Evolutionary conservation across 1,284 basidiomycete species (phyloP).

Genomic region (Leccinum griseonigrum): DNA sequence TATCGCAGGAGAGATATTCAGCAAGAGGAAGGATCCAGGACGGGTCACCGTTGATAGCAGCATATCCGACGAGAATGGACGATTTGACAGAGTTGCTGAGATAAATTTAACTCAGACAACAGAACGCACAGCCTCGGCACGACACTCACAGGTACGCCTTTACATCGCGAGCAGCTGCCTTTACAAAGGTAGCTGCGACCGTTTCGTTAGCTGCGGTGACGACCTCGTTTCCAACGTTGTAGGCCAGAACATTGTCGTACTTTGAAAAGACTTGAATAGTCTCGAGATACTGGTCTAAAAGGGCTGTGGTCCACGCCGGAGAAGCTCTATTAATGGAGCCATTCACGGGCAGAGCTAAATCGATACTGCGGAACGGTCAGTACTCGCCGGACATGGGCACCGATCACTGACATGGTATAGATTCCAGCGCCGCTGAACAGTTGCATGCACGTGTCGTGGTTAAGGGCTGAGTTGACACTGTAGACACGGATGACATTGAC

Average conservation of each 20-base stretch:
- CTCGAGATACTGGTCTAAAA: constrained; percentile 75
- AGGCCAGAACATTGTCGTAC: constrained; percentile 82
- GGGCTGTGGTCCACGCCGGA: constrained; percentile 81
- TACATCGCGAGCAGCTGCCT: constrained; percentile 86
- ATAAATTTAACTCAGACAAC: background rate
- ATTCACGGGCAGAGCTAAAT: constrained; percentile 83
- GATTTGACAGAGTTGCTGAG: constrained; percentile 65
- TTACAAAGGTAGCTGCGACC: constrained; percentile 75
- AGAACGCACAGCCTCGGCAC: background rate
- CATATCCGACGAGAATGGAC: constrained; percentile 77
- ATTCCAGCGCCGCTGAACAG: constrained; percentile 78
- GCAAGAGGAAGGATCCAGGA: constrained; percentile 72
- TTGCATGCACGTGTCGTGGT: constrained; percentile 88
- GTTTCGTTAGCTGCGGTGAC: constrained; percentile 60
- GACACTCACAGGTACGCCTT: constrained; percentile 76
- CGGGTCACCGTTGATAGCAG: constrained; percentile 75
- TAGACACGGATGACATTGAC: constrained; percentile 82
- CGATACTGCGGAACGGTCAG: constrained; percentile 53
- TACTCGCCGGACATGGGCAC: background rate
- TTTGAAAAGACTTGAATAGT: constrained; percentile 80
- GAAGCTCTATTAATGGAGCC: constrained; percentile 79
- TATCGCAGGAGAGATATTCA: constrained; percentile 80
- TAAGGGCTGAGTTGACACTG: constrained; percentile 76
- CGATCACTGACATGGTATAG: constrained; percentile 74
- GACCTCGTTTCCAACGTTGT: constrained; percentile 91